phyloP scores from a whole-genome alignment of 257 asterid species.

The Penstemon eatonii region DNA sequence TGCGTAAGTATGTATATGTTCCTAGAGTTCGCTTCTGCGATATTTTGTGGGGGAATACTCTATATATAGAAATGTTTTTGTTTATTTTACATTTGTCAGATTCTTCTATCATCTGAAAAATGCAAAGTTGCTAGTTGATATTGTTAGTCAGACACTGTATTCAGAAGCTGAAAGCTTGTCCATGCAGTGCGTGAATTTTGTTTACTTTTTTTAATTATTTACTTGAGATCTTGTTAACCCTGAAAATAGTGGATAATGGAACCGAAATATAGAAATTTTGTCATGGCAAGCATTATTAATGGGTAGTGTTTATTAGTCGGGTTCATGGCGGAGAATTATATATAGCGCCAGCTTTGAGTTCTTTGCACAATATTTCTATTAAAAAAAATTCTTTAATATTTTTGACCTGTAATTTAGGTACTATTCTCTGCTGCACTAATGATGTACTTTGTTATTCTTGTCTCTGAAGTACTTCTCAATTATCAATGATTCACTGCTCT shows the following conservation, averaged over 20 bases:
- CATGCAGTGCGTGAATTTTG: not conserved
- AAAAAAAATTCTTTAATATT: not conserved
- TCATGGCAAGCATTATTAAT: slow-evolving; percentile 8
- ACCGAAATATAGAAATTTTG: slow-evolving; percentile 8
- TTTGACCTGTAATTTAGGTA: not conserved
- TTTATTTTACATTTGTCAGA: slow-evolving; percentile 6
- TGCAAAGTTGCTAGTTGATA: slow-evolving; percentile 11
- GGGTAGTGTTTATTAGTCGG: not conserved
- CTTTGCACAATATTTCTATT: slow-evolving; percentile 14
- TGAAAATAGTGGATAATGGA: not conserved
- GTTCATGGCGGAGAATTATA: slow-evolving; percentile 10
- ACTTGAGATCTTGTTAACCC: slow-evolving; percentile 15
- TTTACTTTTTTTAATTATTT: not conserved
- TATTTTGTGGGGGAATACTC: slow-evolving; percentile 7
- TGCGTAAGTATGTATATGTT: not conserved
- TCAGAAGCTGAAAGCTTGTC: slow-evolving; percentile 12
- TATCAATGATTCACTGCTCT: not conserved
- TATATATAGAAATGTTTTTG: not conserved
- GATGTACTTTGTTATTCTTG: slow-evolving; percentile 2
- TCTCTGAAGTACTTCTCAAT: slow-evolving; percentile 23
- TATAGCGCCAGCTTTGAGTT: slow-evolving; percentile 12
- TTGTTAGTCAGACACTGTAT: slow-evolving; percentile 6
- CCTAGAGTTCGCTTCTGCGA: not conserved
- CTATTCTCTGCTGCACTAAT: slow-evolving; percentile 11
- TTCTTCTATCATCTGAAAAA: slow-evolving; percentile 7